Evolutionary conservation across 2,329 filamentous ascomycete genomes (phyloP).

Genomic region (Aspergillus chevalieri): DNA sequence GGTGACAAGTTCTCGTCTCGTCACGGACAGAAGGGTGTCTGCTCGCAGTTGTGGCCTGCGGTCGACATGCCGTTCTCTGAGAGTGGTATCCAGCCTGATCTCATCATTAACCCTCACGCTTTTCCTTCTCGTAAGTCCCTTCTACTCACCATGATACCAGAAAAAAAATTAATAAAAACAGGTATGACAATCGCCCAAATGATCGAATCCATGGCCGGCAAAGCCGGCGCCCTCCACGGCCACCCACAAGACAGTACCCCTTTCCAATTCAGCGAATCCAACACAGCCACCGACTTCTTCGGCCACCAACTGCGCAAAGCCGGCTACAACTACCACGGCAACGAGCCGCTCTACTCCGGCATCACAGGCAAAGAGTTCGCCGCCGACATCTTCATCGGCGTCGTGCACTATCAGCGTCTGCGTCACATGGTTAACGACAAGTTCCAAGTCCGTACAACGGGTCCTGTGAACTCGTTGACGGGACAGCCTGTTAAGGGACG

Average conservation of each 20-base stretch:
- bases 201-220: slow-evolving; percentile 91
- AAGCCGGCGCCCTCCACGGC: slow-evolving; percentile 87
- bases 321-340: slow-evolving; percentile 96
- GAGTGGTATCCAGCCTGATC: slow-evolving; percentile 89
- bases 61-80: slow-evolving; percentile 96
- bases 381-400: slow-evolving; percentile 92
- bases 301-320: slow-evolving; percentile 92
- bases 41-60: slow-evolving; percentile 89
- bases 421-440: slow-evolving; percentile 99
- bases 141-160: not conserved
- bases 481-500: slow-evolving; percentile 96
- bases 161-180: not conserved
- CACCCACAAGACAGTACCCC: slow-evolving; percentile 94
- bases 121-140: slow-evolving; percentile 72
- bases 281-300: slow-evolving; percentile 90
- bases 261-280: slow-evolving; percentile 87
- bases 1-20: slow-evolving; percentile 99
- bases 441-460: slow-evolving; percentile 94
- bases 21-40: slow-evolving; percentile 96
- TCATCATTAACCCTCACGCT: slow-evolving; percentile 99
- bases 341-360: slow-evolving; percentile 97
- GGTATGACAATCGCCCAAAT: slow-evolving; percentile 99
- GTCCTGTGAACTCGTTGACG: slow-evolving; percentile 81
- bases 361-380: slow-evolving; percentile 91
- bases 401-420: slow-evolving; percentile 96